Percentiles rank a stretch among this genome's conserved stretches.
These are phyloP conservation scores for Nemania sp. DNA, from an alignment of 2,329 filamentous ascomycete species.

Conservation along the genomic window DNA sequence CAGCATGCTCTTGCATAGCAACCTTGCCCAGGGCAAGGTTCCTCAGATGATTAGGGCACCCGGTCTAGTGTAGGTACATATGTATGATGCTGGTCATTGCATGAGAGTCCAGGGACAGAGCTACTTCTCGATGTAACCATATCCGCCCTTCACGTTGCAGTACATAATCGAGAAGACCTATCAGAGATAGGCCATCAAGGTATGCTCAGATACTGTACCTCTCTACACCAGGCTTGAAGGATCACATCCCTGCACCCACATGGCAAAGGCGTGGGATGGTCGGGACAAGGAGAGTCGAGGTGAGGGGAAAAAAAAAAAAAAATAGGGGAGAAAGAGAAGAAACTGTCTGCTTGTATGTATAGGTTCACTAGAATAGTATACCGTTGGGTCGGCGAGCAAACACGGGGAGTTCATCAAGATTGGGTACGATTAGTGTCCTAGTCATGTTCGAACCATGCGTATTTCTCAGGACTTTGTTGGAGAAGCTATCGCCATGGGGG, in stretches of 20 bases:
- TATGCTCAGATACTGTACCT: slow-evolving; percentile 24
- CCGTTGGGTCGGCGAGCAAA: slow-evolving; percentile 13
- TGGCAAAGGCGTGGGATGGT: slow-evolving; percentile 34
- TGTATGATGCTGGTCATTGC: slow-evolving; percentile 26
- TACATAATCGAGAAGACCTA: slow-evolving; percentile 22
- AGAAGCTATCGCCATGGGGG: slow-evolving; percentile 16
- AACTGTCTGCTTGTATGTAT: slow-evolving; percentile 10
- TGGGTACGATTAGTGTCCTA: not conserved
- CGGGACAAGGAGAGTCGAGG: slow-evolving; percentile 23
- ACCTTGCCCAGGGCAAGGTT: slow-evolving; percentile 18
- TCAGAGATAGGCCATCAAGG: slow-evolving; percentile 6
- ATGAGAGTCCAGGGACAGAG: slow-evolving; percentile 17
- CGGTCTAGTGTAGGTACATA: not conserved
- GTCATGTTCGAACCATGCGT: not conserved
- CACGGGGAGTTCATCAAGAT: slow-evolving; percentile 20
- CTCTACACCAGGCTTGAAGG: slow-evolving; percentile 23
- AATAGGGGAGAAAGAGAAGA: slow-evolving; percentile 10
- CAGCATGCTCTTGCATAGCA: slow-evolving; percentile 20
- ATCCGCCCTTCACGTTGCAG: slow-evolving; percentile 18
- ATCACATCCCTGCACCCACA: slow-evolving; percentile 34
- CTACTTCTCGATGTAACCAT: slow-evolving; percentile 29
- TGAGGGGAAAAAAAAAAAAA: not conserved
- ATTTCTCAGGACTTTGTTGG: not conserved
- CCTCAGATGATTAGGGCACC: slow-evolving; percentile 22
- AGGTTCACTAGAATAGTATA: not conserved